Evolutionary conservation across 371 early-diverging fungal species (phyloP).

Genomic region (Lichtheimia corymbifera): DNA sequence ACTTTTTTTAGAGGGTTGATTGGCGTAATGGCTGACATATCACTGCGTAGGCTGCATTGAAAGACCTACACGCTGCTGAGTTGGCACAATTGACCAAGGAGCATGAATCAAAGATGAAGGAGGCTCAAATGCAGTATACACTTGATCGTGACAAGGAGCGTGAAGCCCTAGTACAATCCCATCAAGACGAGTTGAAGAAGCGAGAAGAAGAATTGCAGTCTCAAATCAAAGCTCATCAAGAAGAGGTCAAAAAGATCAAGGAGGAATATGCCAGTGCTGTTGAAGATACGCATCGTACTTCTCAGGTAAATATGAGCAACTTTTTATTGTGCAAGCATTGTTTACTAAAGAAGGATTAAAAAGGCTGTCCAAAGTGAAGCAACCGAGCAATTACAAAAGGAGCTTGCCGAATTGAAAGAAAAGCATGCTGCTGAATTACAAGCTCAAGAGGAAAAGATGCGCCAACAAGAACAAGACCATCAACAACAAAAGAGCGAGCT

Average conservation of each 20-base stretch:
- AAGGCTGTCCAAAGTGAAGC: neutral
- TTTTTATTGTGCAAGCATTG: neutral
- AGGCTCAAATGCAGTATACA: slow-evolving; percentile 13
- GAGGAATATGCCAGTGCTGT: slow-evolving; percentile 13
- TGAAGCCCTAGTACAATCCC: slow-evolving; percentile 7
- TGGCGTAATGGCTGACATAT: neutral
- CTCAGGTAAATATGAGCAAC: slow-evolving; percentile 1
- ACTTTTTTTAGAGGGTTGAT: neutral
- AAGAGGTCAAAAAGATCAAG: slow-evolving; percentile 5
- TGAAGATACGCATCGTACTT: slow-evolving; percentile 8
- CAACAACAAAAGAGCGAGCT: neutral
- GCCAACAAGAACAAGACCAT: slow-evolving; percentile 3
- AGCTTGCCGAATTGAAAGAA: neutral
- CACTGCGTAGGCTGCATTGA: slow-evolving; percentile 14
- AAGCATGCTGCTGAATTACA: slow-evolving; percentile 10
- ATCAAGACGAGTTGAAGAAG: slow-evolving; percentile 3
- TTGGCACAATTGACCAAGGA: slow-evolving; percentile 14
- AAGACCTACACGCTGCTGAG: slow-evolving; percentile 27
- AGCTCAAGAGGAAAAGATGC: slow-evolving; percentile 1
- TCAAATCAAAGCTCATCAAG: neutral
- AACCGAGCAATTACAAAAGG: neutral
- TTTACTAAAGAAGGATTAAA: neutral
- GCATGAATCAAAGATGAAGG: slow-evolving; percentile 24
- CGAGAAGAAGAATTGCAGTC: slow-evolving; percentile 1
- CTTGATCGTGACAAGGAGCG: slow-evolving; percentile 17